Evolutionary conservation across 2,329 filamentous ascomycete species (phyloP).

Genomic region (Alternaria burnsii): DNA sequence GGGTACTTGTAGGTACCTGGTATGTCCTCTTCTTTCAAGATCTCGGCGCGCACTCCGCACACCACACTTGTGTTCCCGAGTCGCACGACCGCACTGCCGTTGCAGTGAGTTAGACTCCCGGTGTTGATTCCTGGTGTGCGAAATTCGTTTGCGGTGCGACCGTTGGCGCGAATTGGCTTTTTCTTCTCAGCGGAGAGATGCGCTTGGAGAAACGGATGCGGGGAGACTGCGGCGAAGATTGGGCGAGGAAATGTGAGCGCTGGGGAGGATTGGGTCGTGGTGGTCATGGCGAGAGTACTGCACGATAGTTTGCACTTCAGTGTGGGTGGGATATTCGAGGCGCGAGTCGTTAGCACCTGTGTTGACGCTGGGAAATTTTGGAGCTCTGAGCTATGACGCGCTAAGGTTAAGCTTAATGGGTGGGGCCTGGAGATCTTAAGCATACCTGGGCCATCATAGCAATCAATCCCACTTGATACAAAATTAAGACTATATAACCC

Average conservation of each 20-base stretch:
- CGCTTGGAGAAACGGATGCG: conserved; percentile 86
- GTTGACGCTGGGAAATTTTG: conserved; percentile 34
- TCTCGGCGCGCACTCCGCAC: conserved; percentile 88
- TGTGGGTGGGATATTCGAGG: not conserved
- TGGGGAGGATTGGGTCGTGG: conserved; percentile 29
- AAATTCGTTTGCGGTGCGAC: conserved; percentile 73
- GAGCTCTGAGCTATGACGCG: conserved; percentile 36
- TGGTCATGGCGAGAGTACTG: conserved; percentile 27
- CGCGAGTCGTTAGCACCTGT: not conserved
- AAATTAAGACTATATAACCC: not conserved
- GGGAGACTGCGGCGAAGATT: conserved; percentile 88
- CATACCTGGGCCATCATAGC: not conserved
- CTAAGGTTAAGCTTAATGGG: conserved; percentile 28
- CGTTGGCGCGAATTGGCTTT: conserved; percentile 78
- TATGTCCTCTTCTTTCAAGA: conserved; percentile 78
- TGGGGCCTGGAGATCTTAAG: conserved; percentile 15
- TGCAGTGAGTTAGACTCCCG: conserved; percentile 84
- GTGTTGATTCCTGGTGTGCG: conserved; percentile 80
- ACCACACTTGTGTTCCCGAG: conserved; percentile 93
- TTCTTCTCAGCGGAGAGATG: conserved; percentile 74
- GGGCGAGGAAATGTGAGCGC: conserved; percentile 66
- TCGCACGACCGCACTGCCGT: conserved; percentile 88
- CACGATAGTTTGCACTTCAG: not conserved
- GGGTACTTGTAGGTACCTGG: conserved; percentile 63
- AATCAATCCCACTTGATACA: not conserved